Evolutionary conservation across 2,329 filamentous ascomycete genomes (phyloP).

Genomic region (Colletotrichum nymphaeae): DNA sequence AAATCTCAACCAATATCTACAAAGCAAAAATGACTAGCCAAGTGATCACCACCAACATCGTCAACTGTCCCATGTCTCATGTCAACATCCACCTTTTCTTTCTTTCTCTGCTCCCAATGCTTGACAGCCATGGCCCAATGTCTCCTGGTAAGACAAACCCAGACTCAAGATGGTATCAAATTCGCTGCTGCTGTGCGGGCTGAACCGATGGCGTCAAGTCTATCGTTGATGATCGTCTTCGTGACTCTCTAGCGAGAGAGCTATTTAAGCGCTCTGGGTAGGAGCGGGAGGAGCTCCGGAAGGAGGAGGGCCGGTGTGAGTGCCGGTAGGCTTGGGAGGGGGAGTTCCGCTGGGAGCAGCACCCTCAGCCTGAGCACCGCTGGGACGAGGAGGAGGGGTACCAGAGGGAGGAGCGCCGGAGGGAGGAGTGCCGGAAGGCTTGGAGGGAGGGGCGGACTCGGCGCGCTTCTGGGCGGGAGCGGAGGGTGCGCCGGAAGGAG

Average conservation of each 20-base stretch:
- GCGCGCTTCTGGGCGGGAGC: background rate
- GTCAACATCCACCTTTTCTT: background rate
- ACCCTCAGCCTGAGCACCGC: background rate
- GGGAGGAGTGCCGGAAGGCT: background rate
- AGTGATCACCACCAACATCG: background rate
- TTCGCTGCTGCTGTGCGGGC: conserved; percentile 10
- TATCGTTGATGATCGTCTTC: background rate
- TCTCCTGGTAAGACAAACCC: conserved; percentile 28
- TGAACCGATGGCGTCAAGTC: background rate
- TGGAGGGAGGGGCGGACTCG: background rate
- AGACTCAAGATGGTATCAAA: background rate
- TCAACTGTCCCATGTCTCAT: background rate
- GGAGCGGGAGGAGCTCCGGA: conserved; percentile 15
- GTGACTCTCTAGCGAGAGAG: background rate
- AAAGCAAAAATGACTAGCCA: conserved; percentile 3
- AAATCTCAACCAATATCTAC: background rate
- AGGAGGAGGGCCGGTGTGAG: conserved; percentile 7
- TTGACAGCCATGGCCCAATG: background rate
- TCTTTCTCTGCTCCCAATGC: background rate
- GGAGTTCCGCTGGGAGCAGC: background rate
- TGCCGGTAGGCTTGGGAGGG: background rate
- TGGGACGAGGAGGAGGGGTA: conserved; percentile 1
- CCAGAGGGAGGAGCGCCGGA: conserved; percentile 13
- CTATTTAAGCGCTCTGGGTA: conserved; percentile 9
- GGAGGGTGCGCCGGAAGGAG: conserved; percentile 8